Conservation (phyloP, 805 yeast genomes). For the Nematodospora valgi region DNA sequence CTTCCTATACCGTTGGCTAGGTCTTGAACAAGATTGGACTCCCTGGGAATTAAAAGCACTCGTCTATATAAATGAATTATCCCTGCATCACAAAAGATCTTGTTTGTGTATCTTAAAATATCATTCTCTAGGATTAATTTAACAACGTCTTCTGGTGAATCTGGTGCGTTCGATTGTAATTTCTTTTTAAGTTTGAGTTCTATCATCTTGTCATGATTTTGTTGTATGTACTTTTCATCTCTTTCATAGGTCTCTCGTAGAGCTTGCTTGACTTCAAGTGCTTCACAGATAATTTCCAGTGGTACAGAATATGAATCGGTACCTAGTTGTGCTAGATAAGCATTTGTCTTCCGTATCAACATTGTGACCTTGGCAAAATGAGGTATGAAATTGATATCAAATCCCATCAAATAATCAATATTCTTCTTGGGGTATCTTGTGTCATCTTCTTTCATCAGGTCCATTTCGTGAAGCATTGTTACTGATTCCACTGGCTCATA, state of each 20-base stretch:
- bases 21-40: slow-evolving; percentile 46
- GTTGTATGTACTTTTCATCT: slow-evolving; percentile 27
- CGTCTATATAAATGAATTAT: slow-evolving; percentile 55
- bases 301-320: slow-evolving; percentile 13
- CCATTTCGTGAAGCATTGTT: slow-evolving; percentile 16
- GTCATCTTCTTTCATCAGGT: background rate
- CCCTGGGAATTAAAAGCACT: slow-evolving; percentile 45
- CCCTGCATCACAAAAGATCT: slow-evolving; percentile 51
- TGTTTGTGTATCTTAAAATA: slow-evolving; percentile 46
- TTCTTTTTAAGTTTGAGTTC: slow-evolving; percentile 10
- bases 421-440: slow-evolving; percentile 28
- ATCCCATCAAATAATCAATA: slow-evolving; percentile 63
- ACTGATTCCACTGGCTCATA: slow-evolving; percentile 21
- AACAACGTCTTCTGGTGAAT: slow-evolving; percentile 15
- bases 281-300: slow-evolving; percentile 17
- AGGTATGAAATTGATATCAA: slow-evolving; percentile 61
- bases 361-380: slow-evolving; percentile 48
- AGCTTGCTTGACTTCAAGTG: slow-evolving; percentile 24
- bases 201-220: slow-evolving; percentile 18
- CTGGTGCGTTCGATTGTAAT: slow-evolving; percentile 2
- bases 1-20: slow-evolving; percentile 39
- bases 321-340: slow-evolving; percentile 11
- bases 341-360: slow-evolving; percentile 28
- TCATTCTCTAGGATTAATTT: slow-evolving; percentile 27
- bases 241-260: slow-evolving; percentile 17